Evolutionary conservation across 2,329 filamentous ascomycete genomes (phyloP).

Genomic region (Salinomyces thailandicus): DNA sequence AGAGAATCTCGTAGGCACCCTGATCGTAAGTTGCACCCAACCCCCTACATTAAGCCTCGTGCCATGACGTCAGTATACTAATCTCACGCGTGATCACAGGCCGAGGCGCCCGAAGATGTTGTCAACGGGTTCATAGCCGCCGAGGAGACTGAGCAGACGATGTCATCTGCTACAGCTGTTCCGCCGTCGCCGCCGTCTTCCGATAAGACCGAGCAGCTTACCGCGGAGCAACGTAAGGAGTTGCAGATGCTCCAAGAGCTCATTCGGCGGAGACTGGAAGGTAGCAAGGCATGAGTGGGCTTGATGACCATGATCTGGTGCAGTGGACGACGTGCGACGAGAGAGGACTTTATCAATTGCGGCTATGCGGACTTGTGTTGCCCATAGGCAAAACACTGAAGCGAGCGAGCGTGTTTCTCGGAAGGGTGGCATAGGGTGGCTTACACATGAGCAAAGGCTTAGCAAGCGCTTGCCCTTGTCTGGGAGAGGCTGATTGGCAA

Average conservation of each 20-base stretch:
- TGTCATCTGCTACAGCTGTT: conserved; percentile 14
- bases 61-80: conserved; percentile 19
- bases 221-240: conserved; percentile 25
- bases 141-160: conserved; percentile 17
- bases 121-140: conserved; percentile 28
- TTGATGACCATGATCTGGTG: no score
- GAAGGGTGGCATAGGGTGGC: no score
- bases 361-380: no score
- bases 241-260: conserved; percentile 27
- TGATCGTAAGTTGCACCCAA: conserved; percentile 47
- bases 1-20: conserved; percentile 45
- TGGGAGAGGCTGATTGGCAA: no score
- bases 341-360: no score
- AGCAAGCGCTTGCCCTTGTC: no score
- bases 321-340: no score
- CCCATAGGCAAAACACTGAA: no score
- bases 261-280: conserved; percentile 24
- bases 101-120: conserved; percentile 34
- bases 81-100: conserved; percentile 23
- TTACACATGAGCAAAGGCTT: no score
- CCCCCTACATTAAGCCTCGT: conserved; percentile 11
- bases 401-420: no score
- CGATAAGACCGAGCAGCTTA: conserved; percentile 25
- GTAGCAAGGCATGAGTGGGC: conserved; percentile 20
- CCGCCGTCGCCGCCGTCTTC: conserved; percentile 20